These are phyloP conservation scores for Penicillium pancosmium DNA, from an alignment of 495 filamentous ascomycete genomes.

Conservation along the genomic window DNA sequence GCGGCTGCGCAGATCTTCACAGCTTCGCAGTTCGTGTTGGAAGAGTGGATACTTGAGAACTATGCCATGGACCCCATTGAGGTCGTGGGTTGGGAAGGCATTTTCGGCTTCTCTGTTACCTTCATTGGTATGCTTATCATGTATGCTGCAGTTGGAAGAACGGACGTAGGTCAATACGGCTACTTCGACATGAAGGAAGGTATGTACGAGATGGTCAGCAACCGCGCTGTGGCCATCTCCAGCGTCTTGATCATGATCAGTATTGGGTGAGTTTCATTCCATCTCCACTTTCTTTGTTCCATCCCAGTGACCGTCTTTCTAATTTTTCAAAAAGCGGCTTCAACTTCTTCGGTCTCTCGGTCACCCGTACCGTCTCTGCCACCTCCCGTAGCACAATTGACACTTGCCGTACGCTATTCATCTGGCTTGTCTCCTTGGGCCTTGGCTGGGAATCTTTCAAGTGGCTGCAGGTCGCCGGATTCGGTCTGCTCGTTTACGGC, in stretches of 20 bases:
- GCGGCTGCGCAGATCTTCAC: constrained; percentile 96
- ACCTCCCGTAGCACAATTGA: constrained; percentile 95
- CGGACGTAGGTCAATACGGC: constrained; percentile 71
- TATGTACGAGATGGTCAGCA: constrained; percentile 70
- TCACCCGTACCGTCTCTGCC: constrained; percentile 84
- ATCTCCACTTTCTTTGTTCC: neutral
- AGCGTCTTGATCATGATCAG: constrained; percentile 93
- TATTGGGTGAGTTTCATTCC: constrained; percentile 66
- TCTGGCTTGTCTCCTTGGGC: constrained; percentile 93
- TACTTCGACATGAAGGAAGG: constrained; percentile 91
- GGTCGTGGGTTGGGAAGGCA: constrained; percentile 94
- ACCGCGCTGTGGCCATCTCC: constrained; percentile 69
- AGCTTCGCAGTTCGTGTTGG: constrained; percentile 91
- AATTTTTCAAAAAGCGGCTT: constrained; percentile 66
- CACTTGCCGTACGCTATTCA: constrained; percentile 96
- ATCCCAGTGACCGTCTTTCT: neutral
- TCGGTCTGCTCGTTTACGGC: constrained; percentile 88
- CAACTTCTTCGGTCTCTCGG: constrained; percentile 96
- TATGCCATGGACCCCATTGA: constrained; percentile 86
- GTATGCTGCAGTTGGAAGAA: constrained; percentile 74
- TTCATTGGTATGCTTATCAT: constrained; percentile 76
- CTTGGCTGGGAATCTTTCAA: constrained; percentile 98
- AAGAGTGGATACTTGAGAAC: constrained; percentile 91
- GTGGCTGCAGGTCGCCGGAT: constrained; percentile 91
- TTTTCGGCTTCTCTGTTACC: constrained; percentile 89